Conservation (phyloP, 2,329 filamentous ascomycete species). For the Amylocarpus encephaloides region DNA sequence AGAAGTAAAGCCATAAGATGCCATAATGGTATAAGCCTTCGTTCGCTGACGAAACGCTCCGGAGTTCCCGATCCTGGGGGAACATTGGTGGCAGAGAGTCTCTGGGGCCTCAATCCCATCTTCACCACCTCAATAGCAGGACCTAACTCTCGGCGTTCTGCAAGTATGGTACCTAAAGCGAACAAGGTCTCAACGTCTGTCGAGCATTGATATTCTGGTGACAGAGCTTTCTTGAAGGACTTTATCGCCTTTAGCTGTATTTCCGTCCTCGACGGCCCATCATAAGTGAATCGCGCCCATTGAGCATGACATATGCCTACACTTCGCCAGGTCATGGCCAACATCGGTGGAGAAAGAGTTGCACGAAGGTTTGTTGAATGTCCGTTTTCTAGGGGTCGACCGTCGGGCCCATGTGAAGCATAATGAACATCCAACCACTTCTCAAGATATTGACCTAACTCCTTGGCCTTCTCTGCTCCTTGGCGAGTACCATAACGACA, state of each 20-base stretch:
- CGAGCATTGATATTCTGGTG: conserved; percentile 57
- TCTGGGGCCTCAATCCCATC: conserved; percentile 60
- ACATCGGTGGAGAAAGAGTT: conserved; percentile 49
- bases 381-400: conserved; percentile 16
- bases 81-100: conserved; percentile 36
- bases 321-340: conserved; percentile 72
- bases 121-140: conserved; percentile 79
- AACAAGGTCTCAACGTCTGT: conserved; percentile 73
- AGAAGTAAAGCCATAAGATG: conserved; percentile 82
- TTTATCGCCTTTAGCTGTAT: conserved; percentile 73
- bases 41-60: conserved; percentile 44
- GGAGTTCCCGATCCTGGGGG: conserved; percentile 25
- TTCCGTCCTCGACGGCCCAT: conserved; percentile 62
- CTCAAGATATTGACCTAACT: conserved; percentile 65
- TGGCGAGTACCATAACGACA: conserved; percentile 72
- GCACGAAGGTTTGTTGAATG: conserved; percentile 16
- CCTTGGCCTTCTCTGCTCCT: conserved; percentile 72
- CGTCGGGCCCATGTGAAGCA: conserved; percentile 16
- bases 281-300: conserved; percentile 77
- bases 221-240: conserved; percentile 66
- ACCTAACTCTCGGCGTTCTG: conserved; percentile 75
- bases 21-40: conserved; percentile 73
- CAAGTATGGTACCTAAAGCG: conserved; percentile 74
- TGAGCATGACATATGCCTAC: conserved; percentile 81
- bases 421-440: conserved; percentile 62